Percentiles rank a stretch among this genome's conserved stretches.
Conservation (phyloP, 306 rosid species). For the Prunus padus region DNA sequence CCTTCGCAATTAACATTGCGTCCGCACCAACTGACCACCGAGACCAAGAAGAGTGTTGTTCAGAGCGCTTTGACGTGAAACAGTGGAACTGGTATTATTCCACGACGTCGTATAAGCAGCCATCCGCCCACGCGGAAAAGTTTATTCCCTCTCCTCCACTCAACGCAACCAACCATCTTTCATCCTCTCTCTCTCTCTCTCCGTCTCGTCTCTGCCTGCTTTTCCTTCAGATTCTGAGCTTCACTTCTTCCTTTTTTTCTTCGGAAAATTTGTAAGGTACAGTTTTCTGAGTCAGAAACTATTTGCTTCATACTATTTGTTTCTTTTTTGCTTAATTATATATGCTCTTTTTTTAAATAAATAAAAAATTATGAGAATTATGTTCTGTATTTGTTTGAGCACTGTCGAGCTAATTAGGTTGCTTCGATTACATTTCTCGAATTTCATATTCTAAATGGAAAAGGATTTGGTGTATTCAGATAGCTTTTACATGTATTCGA, state of each 20-base stretch:
- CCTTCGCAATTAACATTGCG: not conserved
- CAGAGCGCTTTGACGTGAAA: too few relatives aligned
- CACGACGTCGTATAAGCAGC: constrained; percentile 4
- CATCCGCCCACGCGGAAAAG: not conserved
- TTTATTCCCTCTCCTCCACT: not conserved
- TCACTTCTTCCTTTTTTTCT: not conserved
- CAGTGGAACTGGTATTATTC: not conserved
- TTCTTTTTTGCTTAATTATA: too few relatives aligned
- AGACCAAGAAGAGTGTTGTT: not conserved
- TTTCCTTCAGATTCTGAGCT: not conserved
- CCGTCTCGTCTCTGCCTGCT: not conserved
- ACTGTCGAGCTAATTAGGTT: not conserved
- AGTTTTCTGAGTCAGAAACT: not conserved
- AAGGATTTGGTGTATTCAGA: not conserved
- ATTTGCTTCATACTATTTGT: not conserved
- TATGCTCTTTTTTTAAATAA: too few relatives aligned
- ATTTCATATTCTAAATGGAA: not conserved
- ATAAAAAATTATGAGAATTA: too few relatives aligned
- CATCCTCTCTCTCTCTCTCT: not conserved
- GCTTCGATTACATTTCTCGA: not conserved
- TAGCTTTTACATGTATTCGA: not conserved
- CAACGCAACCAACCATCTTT: constrained; percentile 1
- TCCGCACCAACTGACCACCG: not conserved
- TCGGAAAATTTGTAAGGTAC: not conserved
- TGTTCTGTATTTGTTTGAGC: too few relatives aligned